Percentiles rank a stretch among this genome's conserved stretches.
These are phyloP conservation scores for Rhododendron ferrugineum DNA, from an alignment of 148 eudicot genomes.

Conservation along the genomic window DNA sequence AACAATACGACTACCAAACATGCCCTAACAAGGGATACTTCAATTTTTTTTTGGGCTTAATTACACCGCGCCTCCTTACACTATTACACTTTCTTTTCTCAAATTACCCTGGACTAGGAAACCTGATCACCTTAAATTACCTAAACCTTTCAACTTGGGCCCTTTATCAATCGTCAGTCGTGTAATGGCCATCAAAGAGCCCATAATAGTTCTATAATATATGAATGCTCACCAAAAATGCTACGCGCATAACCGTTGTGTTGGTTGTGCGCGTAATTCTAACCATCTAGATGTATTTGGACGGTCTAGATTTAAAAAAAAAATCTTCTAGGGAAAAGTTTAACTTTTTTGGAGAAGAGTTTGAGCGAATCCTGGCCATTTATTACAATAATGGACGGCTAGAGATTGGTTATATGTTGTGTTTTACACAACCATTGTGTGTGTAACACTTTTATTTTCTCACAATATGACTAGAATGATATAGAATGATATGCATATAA, in stretches of 20 bases:
- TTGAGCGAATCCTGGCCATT: no score
- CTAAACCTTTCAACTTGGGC: background rate
- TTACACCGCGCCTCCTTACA: background rate
- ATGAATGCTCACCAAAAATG: no score
- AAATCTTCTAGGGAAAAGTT: no score
- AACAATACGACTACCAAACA: background rate
- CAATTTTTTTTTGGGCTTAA: background rate
- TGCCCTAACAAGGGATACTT: background rate
- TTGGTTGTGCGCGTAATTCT: no score
- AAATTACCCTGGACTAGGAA: background rate
- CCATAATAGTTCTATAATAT: background rate
- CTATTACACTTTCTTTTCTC: background rate
- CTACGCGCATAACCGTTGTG: no score
- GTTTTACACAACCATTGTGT: no score
- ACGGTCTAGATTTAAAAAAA: no score
- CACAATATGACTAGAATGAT: background rate
- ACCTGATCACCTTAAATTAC: background rate
- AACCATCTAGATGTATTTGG: no score
- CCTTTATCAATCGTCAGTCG: background rate
- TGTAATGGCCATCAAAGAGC: background rate
- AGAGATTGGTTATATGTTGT: no score
- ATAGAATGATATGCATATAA: background rate
- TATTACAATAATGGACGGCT: no score
- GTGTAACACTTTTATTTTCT: background rate
- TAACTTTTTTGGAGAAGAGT: no score